A percentile compares a stretch with the other conserved stretches of the same genome.
Evolutionary conservation across 306 rosid species (phyloP).

Genomic region (Quercus gilva): DNA sequence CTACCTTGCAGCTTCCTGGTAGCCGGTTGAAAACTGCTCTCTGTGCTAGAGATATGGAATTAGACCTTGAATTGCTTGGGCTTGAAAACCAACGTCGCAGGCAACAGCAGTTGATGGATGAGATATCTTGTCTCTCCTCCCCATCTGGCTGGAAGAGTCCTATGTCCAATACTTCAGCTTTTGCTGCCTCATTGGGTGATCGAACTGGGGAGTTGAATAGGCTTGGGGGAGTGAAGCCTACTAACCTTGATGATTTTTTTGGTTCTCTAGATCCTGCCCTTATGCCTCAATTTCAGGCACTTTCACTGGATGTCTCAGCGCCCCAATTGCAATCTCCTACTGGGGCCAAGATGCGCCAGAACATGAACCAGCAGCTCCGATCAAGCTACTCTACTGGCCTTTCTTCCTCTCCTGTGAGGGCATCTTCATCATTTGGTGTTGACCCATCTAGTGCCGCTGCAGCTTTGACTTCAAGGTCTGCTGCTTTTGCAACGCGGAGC

Average conservation of each 20-base stretch:
- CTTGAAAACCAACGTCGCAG: constrained; percentile 44
- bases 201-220: constrained; percentile 45
- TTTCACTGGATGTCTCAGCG: constrained; percentile 48
- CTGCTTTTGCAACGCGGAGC: constrained; percentile 63
- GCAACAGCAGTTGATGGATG: constrained; percentile 59
- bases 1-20: constrained; percentile 54
- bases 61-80: constrained; percentile 45
- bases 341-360: constrained; percentile 51
- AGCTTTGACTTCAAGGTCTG: constrained; percentile 44
- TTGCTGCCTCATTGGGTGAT: constrained; percentile 36
- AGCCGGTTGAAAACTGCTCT: constrained; percentile 60
- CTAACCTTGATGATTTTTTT: constrained; percentile 59
- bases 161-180: constrained; percentile 34
- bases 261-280: constrained; percentile 50
- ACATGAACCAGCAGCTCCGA: constrained; percentile 42
- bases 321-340: constrained; percentile 54
- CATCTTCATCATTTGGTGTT: constrained; percentile 40
- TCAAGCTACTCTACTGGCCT: constrained; percentile 43
- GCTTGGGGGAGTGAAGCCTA: constrained; percentile 48
- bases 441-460: constrained; percentile 35
- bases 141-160: constrained; percentile 60
- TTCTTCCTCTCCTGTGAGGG: constrained; percentile 44
- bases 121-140: constrained; percentile 46
- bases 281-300: constrained; percentile 55
- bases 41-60: constrained; percentile 50